Evolutionary conservation across 2,329 filamentous ascomycete genomes (phyloP).

Genomic region (Colletotrichum plurivorum): DNA sequence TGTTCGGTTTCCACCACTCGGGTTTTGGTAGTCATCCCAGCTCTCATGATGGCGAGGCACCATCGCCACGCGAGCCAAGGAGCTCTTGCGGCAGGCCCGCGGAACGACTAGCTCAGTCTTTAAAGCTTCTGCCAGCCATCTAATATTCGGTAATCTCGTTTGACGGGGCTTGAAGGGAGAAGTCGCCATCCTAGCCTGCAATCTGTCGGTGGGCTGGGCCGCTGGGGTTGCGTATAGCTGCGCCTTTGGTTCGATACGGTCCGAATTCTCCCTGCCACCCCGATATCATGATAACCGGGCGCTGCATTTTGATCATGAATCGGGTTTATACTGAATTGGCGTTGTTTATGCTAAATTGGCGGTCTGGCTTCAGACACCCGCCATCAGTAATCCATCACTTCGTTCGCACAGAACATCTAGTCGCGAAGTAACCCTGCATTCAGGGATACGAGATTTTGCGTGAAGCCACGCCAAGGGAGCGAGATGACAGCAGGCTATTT

Average conservation of each 20-base stretch:
- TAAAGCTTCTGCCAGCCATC: too few relatives aligned
- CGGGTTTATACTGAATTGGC: not conserved
- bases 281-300: not conserved
- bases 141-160: too few relatives aligned
- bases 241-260: not conserved
- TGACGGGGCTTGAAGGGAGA: too few relatives aligned
- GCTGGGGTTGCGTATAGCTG: not conserved
- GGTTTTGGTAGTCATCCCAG: too few relatives aligned
- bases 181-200: too few relatives aligned
- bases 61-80: too few relatives aligned
- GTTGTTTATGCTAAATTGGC: not conserved
- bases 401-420: not conserved
- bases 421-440: not conserved
- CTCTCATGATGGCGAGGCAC: too few relatives aligned
- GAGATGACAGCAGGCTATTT: not conserved
- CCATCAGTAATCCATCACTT: not conserved
- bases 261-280: not conserved
- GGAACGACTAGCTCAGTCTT: too few relatives aligned
- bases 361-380: not conserved
- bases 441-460: not conserved
- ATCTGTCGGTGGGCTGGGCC: too few relatives aligned
- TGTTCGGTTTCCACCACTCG: too few relatives aligned
- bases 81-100: too few relatives aligned
- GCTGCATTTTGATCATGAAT: not conserved
- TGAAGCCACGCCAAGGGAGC: slow-evolving; percentile 6